Base-by-base conservation (phyloP, 1,284 basidiomycete genomes). In the Malassezia japonica region DNA sequence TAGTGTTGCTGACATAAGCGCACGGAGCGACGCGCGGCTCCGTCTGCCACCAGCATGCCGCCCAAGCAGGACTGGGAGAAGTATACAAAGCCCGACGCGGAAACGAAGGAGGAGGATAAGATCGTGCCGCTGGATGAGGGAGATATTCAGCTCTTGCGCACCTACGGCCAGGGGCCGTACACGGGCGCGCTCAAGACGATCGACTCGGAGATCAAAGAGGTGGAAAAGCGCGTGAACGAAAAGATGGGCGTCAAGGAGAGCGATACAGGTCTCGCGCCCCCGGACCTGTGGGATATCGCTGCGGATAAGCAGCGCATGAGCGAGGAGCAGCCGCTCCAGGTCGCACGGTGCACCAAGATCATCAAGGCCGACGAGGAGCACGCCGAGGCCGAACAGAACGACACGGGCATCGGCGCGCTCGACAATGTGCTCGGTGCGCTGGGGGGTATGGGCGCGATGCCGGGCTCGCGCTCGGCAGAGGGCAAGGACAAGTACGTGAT, bases 121-220 rank as follows among this genome's bases (percentile, higher is more conserved):
- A 55, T 48, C 44, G 33, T 69, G 85, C 92, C 86, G 44, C 83
- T 99, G 59, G 94, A 96, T 72, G 94, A 96, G 70, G 91, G 87
- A 57, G 94, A 98, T 74, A 99, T 99, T 52, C 92, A 98, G 75
- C 92, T 99, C 57, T 81, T 99, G 62, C 95, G 96, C 78, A 99
- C 94, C 56, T 99, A 98, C 74, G 92, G 94, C 43, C 92, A 96
- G 84, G 94, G 94, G 54, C 91, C 94, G 46, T 99, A 99, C 72
- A 90, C 91, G 0, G 75, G 79, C 29, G 81, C 84, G 62, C 78
- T 98, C 50, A 95, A 92, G 79, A 82, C 83, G 74, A 86, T 85
- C 25, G 92, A 96, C 63, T 77, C 79, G 48, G 94, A 98, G 73
- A 87, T 98, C 67, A 92, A 91, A 70, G 89, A 94, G 56, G 85